Conservation (phyloP, 2,329 filamentous ascomycete genomes). For the Aspergillus brasiliensis region DNA sequence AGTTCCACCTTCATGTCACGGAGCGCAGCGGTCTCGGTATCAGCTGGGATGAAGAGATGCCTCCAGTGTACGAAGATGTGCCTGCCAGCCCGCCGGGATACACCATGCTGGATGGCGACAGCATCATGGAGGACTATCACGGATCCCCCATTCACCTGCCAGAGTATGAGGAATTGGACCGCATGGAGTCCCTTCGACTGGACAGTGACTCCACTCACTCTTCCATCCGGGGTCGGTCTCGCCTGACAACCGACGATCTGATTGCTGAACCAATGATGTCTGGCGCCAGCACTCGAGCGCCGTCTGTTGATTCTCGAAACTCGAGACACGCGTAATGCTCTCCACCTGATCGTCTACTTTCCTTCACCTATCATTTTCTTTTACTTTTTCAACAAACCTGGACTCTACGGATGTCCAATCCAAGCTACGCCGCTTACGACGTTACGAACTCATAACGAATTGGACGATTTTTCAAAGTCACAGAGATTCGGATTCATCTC, state of each 20-base stretch:
- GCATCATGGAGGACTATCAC: constrained; percentile 50
- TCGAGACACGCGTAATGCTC: background rate
- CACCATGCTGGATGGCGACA: constrained; percentile 44
- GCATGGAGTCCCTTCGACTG: constrained; percentile 40
- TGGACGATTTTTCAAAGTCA: constrained; percentile 12
- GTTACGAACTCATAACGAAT: constrained; percentile 20
- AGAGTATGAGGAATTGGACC: constrained; percentile 52
- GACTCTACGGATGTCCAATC: background rate
- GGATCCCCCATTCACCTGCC: constrained; percentile 45
- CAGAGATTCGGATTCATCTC: background rate
- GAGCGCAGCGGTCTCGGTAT: constrained; percentile 85
- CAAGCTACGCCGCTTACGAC: constrained; percentile 9
- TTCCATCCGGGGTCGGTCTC: constrained; percentile 29
- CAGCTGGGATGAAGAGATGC: constrained; percentile 94
- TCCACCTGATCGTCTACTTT: background rate
- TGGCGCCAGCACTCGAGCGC: constrained; percentile 15
- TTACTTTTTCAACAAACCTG: background rate
- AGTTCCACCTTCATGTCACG: constrained; percentile 81
- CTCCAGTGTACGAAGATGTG: constrained; percentile 91
- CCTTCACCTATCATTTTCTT: background rate
- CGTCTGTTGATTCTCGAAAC: constrained; percentile 15
- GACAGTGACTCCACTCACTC: constrained; percentile 37
- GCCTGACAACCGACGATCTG: constrained; percentile 38
- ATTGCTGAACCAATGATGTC: constrained; percentile 17
- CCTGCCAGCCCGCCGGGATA: constrained; percentile 81